Evolutionary conservation across 2,329 filamentous ascomycete species (phyloP).

Genomic region (Phialophora verrucosa): DNA sequence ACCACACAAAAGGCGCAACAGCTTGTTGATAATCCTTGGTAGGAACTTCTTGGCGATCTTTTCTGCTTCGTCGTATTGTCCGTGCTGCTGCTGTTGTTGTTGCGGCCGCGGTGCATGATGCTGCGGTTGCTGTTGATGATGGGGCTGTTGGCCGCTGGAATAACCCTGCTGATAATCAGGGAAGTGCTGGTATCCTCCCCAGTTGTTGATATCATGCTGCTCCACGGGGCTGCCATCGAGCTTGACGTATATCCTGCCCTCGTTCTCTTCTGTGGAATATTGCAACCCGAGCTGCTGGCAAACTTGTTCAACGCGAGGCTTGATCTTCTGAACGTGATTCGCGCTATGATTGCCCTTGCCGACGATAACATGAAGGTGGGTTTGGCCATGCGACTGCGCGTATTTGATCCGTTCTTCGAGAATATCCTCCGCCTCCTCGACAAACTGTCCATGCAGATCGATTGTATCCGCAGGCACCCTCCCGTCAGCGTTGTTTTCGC

Average conservation of each 20-base stretch:
- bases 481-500: constrained; percentile 83
- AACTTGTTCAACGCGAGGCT: constrained; percentile 88
- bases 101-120: constrained; percentile 53
- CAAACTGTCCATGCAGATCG: constrained; percentile 92
- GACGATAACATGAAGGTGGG: constrained; percentile 90
- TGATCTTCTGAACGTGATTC: constrained; percentile 88
- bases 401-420: constrained; percentile 83
- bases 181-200: constrained; percentile 41
- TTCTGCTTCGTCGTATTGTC: constrained; percentile 62
- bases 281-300: constrained; percentile 82
- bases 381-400: constrained; percentile 74
- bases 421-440: constrained; percentile 92
- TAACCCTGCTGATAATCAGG: constrained; percentile 52
- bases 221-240: constrained; percentile 72
- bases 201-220: constrained; percentile 37
- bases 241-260: constrained; percentile 86
- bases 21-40: constrained; percentile 67
- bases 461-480: constrained; percentile 81
- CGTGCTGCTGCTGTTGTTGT: constrained; percentile 34
- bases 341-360: constrained; percentile 90
- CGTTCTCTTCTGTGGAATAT: constrained; percentile 85
- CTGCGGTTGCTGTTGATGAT: constrained; percentile 40
- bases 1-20: constrained; percentile 30
- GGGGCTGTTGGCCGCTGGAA: constrained; percentile 46
- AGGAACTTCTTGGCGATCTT: constrained; percentile 66